Evolutionary conservation across 2,329 filamentous ascomycete genomes (phyloP).

Genomic region (Neopestalotiopsis clavispora): DNA sequence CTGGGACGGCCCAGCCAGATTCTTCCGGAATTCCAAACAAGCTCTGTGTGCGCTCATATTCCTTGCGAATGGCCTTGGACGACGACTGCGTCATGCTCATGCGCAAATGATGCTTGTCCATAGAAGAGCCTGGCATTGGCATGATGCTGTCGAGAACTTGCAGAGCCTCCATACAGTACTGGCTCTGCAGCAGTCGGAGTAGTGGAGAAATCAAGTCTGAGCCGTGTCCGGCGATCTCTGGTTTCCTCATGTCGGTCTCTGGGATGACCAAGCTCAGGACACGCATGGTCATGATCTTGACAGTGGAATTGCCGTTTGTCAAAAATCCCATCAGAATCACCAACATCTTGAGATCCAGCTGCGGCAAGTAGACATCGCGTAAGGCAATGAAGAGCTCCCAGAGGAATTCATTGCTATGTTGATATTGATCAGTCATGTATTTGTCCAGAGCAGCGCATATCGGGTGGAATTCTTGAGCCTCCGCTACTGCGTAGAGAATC

Average conservation of each 20-base stretch:
- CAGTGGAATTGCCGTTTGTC: constrained; percentile 87
- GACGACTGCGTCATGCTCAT: constrained; percentile 98
- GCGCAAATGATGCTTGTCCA: constrained; percentile 91
- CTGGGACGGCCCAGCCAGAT: constrained; percentile 93
- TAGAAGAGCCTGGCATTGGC: constrained; percentile 87
- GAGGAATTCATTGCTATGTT: constrained; percentile 76
- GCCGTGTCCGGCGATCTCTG: constrained; percentile 87
- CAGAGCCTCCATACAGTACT: constrained; percentile 90
- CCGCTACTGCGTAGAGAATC: constrained; percentile 73
- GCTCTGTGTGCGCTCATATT: constrained; percentile 93
- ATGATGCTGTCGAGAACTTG: constrained; percentile 94
- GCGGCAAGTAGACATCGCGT: constrained; percentile 78
- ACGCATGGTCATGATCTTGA: constrained; percentile 92
- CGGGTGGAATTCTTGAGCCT: constrained; percentile 69
- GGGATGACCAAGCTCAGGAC: constrained; percentile 85
- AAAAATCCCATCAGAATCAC: constrained; percentile 90
- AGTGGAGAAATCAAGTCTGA: constrained; percentile 95
- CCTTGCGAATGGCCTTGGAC: constrained; percentile 84
- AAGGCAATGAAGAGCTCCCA: constrained; percentile 75
- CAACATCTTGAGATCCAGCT: constrained; percentile 81
- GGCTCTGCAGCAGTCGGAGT: constrained; percentile 85
- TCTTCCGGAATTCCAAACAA: constrained; percentile 96
- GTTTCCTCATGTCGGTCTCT: constrained; percentile 89
- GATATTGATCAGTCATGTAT: constrained; percentile 71
- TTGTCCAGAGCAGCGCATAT: constrained; percentile 73